Evolutionary conservation across 1,284 basidiomycete species (phyloP).

Genomic region (Cryptococcus neoformans): DNA sequence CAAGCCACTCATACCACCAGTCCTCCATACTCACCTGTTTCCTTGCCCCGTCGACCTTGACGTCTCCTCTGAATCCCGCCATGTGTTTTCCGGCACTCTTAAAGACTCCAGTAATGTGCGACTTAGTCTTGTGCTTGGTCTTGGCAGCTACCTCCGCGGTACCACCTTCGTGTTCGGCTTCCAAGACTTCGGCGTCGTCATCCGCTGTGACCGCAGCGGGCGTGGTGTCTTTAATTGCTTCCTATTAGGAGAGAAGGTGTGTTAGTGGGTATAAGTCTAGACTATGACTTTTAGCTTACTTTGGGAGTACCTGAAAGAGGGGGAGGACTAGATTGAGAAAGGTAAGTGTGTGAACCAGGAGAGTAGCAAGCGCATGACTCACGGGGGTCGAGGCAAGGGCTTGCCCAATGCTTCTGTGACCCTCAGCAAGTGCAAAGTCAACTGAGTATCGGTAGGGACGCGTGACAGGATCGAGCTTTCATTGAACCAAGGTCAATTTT

Average conservation of each 20-base stretch:
- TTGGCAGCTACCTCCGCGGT: conserved; percentile 29
- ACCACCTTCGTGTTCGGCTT: conserved; percentile 36
- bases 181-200: conserved; percentile 32
- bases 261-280: background rate
- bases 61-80: conserved; percentile 47
- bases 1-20: background rate
- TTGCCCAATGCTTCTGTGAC: conserved; percentile 50
- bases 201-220: conserved; percentile 29
- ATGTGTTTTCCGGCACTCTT: conserved; percentile 44
- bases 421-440: conserved; percentile 56
- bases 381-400: conserved; percentile 48
- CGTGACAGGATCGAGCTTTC: conserved; percentile 53
- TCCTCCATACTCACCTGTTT: conserved; percentile 32
- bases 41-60: conserved; percentile 43
- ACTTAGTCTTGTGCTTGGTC: conserved; percentile 42
- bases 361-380: conserved; percentile 6
- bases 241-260: conserved; percentile 13
- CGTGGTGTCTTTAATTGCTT: conserved; percentile 44
- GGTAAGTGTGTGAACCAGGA: background rate
- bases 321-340: conserved; percentile 14
- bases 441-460: conserved; percentile 59
- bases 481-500: background rate
- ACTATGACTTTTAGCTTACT: conserved; percentile 5
- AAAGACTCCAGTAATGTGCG: conserved; percentile 39
- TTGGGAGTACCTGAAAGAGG: conserved; percentile 43